phyloP scores from a whole-genome alignment of 1,139 yeast genomes.

The Scheffersomyces illinoinensis region DNA sequence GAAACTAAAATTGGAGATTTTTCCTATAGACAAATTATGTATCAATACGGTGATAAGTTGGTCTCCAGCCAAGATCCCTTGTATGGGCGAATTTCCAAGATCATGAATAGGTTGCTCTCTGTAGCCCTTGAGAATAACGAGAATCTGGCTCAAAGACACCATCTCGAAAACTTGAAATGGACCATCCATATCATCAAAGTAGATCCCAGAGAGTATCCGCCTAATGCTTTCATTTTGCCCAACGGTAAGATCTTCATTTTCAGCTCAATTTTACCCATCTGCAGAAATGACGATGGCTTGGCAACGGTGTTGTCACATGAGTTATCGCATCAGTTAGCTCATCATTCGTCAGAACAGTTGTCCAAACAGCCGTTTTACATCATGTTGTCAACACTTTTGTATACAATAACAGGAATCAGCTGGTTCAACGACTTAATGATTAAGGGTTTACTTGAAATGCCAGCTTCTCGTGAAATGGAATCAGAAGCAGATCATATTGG shows the following conservation, averaged over 20 bases:
- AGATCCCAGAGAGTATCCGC: constrained; percentile 63
- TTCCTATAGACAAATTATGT: constrained; percentile 62
- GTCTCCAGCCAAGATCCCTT: constrained; percentile 57
- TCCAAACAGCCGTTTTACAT: constrained; percentile 59
- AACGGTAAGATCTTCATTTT: constrained; percentile 95
- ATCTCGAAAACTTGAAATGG: constrained; percentile 61
- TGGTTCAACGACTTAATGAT: constrained; percentile 55
- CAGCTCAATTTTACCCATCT: constrained; percentile 74
- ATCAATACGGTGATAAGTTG: constrained; percentile 45
- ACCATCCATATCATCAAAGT: constrained; percentile 72
- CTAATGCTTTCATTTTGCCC: constrained; percentile 95
- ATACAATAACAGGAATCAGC: constrained; percentile 32
- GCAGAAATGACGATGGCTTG: constrained; percentile 81
- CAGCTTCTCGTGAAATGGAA: constrained; percentile 91
- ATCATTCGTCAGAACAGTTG: constrained; percentile 84
- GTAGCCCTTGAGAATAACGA: constrained; percentile 46
- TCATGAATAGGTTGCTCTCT: constrained; percentile 66
- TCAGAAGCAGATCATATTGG: constrained; percentile 96
- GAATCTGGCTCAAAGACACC: constrained; percentile 33
- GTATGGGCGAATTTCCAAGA: constrained; percentile 52
- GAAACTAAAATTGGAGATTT: constrained; percentile 70
- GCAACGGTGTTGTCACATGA: constrained; percentile 96
- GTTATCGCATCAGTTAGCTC: constrained; percentile 88
- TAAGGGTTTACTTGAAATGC: constrained; percentile 65
- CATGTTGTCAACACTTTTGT: constrained; percentile 47